Evolutionary conservation across 169 alveolate species (phyloP).

Genomic region (Miamiensis avidus): DNA sequence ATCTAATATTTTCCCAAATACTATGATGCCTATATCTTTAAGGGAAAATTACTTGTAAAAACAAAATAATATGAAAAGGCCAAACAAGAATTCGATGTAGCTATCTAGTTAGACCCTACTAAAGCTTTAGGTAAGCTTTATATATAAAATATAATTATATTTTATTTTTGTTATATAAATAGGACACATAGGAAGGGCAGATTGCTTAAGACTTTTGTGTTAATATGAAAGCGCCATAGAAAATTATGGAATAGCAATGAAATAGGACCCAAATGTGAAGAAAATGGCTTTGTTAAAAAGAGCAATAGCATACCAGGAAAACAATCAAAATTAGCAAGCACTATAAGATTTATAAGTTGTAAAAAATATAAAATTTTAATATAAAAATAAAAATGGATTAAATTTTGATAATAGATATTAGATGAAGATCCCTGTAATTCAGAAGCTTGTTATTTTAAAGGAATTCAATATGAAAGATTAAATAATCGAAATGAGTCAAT

Average conservation of each 20-base stretch:
- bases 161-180: neutral
- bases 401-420: constrained; percentile 3
- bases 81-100: constrained; percentile 21
- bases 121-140: constrained; percentile 14
- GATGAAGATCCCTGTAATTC: constrained; percentile 32
- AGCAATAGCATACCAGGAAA: constrained; percentile 32
- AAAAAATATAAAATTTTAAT: neutral
- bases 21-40: constrained; percentile 45
- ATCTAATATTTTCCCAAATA: constrained; percentile 40
- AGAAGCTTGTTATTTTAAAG: constrained; percentile 40
- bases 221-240: constrained; percentile 26
- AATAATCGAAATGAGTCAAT: constrained; percentile 35
- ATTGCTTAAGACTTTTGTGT: constrained; percentile 39
- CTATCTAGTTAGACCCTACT: constrained; percentile 22
- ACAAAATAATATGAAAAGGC: constrained; percentile 38
- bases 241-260: constrained; percentile 24
- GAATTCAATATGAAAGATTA: constrained; percentile 12
- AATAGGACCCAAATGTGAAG: constrained; percentile 23
- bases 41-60: constrained; percentile 42
- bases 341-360: constrained; percentile 15
- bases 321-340: constrained; percentile 31
- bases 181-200: constrained; percentile 48
- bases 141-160: no score
- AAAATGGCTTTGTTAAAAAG: constrained; percentile 32
- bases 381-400: neutral